Conservation (phyloP, 345 rosid species). For the Balakata baccata region DNA sequence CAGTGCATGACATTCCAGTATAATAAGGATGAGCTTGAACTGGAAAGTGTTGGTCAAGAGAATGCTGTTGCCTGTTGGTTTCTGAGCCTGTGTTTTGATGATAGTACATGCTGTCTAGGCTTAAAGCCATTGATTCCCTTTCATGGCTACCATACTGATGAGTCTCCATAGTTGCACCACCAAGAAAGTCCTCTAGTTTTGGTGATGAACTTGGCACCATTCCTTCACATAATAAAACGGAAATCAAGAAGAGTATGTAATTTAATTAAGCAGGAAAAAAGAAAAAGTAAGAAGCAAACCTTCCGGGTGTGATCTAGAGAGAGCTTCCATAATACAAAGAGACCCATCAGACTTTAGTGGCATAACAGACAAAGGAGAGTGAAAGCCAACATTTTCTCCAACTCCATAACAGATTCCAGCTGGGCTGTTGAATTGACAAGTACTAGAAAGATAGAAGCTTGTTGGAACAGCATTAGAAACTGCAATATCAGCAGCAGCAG, state of each 20-base stretch:
- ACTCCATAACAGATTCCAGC: conserved; percentile 41
- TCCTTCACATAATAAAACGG: conserved; percentile 21
- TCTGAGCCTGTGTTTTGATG: conserved; percentile 33
- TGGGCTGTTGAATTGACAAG: conserved; percentile 31
- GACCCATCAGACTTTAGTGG: conserved; percentile 83
- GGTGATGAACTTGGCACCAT: conserved; percentile 53
- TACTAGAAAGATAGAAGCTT: conserved; percentile 35
- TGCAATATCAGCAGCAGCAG: too few relatives aligned
- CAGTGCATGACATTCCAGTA: conserved; percentile 30
- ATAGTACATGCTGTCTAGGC: conserved; percentile 47
- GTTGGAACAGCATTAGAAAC: conserved; percentile 27
- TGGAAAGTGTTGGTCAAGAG: conserved; percentile 32
- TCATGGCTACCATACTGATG: conserved; percentile 40
- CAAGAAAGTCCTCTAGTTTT: conserved; percentile 70
- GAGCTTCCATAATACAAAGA: conserved; percentile 74
- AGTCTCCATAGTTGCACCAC: conserved; percentile 48
- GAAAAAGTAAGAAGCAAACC: conserved; percentile 28
- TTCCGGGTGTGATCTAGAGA: conserved; percentile 55
- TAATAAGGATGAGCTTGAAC: conserved; percentile 38
- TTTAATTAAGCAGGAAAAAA: neutral
- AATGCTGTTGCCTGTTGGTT: conserved; percentile 27
- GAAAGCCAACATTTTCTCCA: conserved; percentile 41
- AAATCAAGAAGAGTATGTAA: neutral
- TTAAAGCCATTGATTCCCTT: conserved; percentile 43
- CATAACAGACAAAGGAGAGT: conserved; percentile 62